Evolutionary conservation across 2,329 filamentous ascomycete species (phyloP).

Genomic region (Colletotrichum sp.): DNA sequence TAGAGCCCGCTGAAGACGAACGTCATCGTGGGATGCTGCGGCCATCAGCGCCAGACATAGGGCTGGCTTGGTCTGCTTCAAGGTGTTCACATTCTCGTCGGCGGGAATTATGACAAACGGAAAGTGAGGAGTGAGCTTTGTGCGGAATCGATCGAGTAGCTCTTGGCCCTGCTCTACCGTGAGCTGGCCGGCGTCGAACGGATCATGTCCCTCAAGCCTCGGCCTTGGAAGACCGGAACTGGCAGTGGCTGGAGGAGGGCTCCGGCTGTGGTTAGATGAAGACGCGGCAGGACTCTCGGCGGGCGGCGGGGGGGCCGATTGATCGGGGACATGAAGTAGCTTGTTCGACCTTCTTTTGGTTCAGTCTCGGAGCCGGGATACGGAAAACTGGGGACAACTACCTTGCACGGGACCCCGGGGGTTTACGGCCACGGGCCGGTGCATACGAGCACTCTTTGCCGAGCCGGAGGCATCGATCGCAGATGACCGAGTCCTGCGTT

Average conservation of each 20-base stretch:
- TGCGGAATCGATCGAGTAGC: constrained; percentile 27
- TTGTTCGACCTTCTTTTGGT: background rate
- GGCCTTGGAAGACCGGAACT: background rate
- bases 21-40: constrained; percentile 25
- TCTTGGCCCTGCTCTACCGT: constrained; percentile 28
- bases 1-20: constrained; percentile 28
- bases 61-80: constrained; percentile 26
- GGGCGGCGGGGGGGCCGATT: background rate
- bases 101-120: constrained; percentile 32
- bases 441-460: constrained; percentile 37
- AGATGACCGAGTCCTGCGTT: constrained; percentile 35
- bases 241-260: background rate
- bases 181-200: constrained; percentile 27
- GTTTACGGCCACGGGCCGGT: constrained; percentile 28
- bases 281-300: constrained; percentile 1
- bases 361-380: background rate
- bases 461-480: constrained; percentile 36
- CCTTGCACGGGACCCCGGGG: constrained; percentile 19
- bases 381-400: background rate
- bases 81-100: constrained; percentile 18
- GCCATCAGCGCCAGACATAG: constrained; percentile 34
- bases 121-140: constrained; percentile 31
- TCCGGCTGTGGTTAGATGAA: background rate
- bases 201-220: background rate
- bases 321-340: background rate